Base-by-base conservation (phyloP, 2,329 filamentous ascomycete genomes). In the Fusarium veterinarium region DNA sequence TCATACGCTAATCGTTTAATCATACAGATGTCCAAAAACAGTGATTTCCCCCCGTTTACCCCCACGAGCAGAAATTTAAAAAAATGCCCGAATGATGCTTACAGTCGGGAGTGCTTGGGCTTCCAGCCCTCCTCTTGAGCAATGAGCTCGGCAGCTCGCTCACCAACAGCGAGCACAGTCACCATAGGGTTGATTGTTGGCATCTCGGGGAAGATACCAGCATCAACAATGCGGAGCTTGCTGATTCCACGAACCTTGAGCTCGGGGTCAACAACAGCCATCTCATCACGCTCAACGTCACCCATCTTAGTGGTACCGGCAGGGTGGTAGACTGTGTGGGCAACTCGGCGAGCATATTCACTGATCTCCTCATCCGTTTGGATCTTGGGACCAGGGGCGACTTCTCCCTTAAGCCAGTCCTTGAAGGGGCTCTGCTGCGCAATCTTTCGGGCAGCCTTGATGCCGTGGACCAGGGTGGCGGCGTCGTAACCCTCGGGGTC, bases 301-400 rank as follows among this genome's bases (percentile, higher is more conserved):
- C 94, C 94, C 94, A 97, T 97, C 87, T 95, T 95, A 61, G 94
- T 96, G 23, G 94, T 97, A 58, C 94, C 94, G 17, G 93, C 92
- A 1, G 94, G 94, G 82, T 97, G 94, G 83, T 97, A 97, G 35
- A 97, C 94, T 4, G 94, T 97, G 82, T 97, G 94, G 8, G 94
- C 94, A 9, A 89, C 94, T 49, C 90, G 89, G 51, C 94, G 89
- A 40, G 92, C 94, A 81, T 97, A 97, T 83, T 95, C 91, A 80
- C 88, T 91, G 13, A 97, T 87, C 62, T 92, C 92, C 82, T 95
- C 93, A 79, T 97, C 94, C 11, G 90, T 91, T 80, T 93, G 90
- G 44, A 94, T 82, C 42, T 88, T 84, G 17, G 91, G 92, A 8
- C 94, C 94, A 1, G 94, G 94, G 0, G 93, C 93, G 67, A 94